Evolutionary conservation across 805 yeast genomes (phyloP).

Genomic region (Ogataea populi-albae): DNA sequence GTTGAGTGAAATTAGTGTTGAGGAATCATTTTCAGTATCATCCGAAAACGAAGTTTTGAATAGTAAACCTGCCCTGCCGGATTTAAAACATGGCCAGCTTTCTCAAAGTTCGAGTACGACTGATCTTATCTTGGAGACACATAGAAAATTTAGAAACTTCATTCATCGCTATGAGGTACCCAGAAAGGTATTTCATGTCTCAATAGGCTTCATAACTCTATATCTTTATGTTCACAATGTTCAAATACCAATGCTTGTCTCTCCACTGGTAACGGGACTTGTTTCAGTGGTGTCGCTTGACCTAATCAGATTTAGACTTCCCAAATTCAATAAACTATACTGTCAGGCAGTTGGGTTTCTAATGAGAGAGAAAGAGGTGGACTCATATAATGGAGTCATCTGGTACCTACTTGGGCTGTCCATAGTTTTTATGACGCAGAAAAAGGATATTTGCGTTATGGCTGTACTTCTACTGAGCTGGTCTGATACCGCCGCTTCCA

Average conservation of each 20-base stretch:
- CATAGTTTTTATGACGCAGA: constrained; percentile 63
- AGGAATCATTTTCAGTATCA: constrained; percentile 14
- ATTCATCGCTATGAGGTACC: constrained; percentile 77
- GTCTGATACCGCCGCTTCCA: constrained; percentile 98
- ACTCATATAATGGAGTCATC: constrained; percentile 75
- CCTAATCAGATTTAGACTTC: constrained; percentile 58
- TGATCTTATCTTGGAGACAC: constrained; percentile 25
- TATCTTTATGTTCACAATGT: constrained; percentile 65
- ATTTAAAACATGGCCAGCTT: not conserved
- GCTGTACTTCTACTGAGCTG: constrained; percentile 82
- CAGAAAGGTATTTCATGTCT: constrained; percentile 82
- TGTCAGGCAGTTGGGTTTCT: constrained; percentile 71
- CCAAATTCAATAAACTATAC: constrained; percentile 62
- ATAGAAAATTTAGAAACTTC: constrained; percentile 28
- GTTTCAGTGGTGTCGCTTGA: constrained; percentile 60
- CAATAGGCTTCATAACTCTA: constrained; percentile 81
- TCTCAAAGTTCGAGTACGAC: constrained; percentile 19
- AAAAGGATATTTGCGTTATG: constrained; percentile 79
- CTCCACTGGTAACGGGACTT: constrained; percentile 57
- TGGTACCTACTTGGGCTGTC: constrained; percentile 82
- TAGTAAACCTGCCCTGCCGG: constrained; percentile 1
- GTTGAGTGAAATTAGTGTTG: constrained; percentile 15
- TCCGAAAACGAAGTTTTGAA: constrained; percentile 10
- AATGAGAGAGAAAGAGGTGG: constrained; percentile 80
- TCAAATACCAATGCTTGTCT: constrained; percentile 53